Percentiles rank a stretch among this genome's conserved stretches.
These are phyloP conservation scores for Martiniozyma abietophila DNA, from an alignment of 805 yeast genomes.

Conservation along the genomic window DNA sequence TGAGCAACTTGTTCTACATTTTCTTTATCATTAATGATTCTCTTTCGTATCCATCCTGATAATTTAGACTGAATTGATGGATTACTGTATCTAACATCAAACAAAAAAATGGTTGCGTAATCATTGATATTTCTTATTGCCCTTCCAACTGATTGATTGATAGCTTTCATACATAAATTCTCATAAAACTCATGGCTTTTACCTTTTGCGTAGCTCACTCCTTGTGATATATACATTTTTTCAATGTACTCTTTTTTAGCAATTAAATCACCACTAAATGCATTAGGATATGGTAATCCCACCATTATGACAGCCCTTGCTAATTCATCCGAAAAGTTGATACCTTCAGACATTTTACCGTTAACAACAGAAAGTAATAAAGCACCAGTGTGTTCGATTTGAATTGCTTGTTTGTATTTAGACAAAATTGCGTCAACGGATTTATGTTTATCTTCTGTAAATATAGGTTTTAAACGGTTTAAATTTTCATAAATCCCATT, in stretches of 20 bases:
- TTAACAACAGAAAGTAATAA: conserved; percentile 80
- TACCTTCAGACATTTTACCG: conserved; percentile 89
- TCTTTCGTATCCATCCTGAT: conserved; percentile 64
- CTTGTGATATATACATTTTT: conserved; percentile 34
- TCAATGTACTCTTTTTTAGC: conserved; percentile 64
- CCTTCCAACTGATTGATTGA: conserved; percentile 88
- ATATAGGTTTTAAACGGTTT: conserved; percentile 36
- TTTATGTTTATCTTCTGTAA: conserved; percentile 43
- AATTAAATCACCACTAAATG: conserved; percentile 69
- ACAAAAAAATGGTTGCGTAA: conserved; percentile 62
- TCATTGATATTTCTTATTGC: conserved; percentile 80
- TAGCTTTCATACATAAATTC: conserved; percentile 81
- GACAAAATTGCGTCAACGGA: conserved; percentile 38
- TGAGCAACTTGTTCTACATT: conserved; percentile 1
- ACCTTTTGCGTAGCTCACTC: conserved; percentile 40
- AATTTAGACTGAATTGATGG: conserved; percentile 44
- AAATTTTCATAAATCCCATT: conserved; percentile 26
- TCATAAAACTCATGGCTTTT: conserved; percentile 58
- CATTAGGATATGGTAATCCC: conserved; percentile 86
- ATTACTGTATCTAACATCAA: conserved; percentile 53
- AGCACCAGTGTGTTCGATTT: conserved; percentile 40
- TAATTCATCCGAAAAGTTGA: conserved; percentile 78
- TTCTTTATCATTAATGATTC: conserved; percentile 15
- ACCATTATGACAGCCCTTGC: conserved; percentile 82
- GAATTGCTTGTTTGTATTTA: conserved; percentile 40